phyloP scores from a whole-genome alignment of 208 protist genomes.

The Jaenimonas drosophilae region DNA sequence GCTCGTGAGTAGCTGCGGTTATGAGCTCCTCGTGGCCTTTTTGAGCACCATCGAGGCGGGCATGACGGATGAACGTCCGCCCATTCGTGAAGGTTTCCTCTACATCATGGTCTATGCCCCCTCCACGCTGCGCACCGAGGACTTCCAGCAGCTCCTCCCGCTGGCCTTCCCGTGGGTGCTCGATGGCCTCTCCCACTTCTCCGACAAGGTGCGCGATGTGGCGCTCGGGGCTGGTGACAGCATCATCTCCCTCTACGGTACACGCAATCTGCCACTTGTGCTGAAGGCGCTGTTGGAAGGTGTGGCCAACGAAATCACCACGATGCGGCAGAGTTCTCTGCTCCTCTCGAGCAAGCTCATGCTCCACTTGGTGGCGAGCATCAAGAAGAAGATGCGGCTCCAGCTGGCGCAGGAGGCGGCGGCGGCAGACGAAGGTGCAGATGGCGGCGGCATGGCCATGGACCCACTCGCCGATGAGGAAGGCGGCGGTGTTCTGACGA shows the following conservation, averaged over 20 bases:
- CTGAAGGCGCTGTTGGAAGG: constrained; percentile 73
- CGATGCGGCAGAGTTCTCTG: constrained; percentile 84
- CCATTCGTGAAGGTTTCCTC: constrained; percentile 87
- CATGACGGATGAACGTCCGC: constrained; percentile 74
- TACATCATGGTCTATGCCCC: constrained; percentile 90
- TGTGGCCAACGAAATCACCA: constrained; percentile 75
- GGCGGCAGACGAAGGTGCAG: constrained; percentile 14
- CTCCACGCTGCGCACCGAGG: constrained; percentile 47
- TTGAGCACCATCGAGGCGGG: constrained; percentile 49
- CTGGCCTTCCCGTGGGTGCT: constrained; percentile 83
- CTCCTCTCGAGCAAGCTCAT: constrained; percentile 84
- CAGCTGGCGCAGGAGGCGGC: constrained; percentile 24
- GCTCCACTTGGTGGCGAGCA: constrained; percentile 76
- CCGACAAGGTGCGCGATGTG: constrained; percentile 82
- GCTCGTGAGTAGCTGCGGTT: constrained; percentile 69
- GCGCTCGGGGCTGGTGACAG: constrained; percentile 79
- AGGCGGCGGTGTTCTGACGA: constrained; percentile 31
- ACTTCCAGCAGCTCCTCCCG: constrained; percentile 75
- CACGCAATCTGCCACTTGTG: constrained; percentile 69
- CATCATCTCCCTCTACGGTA: constrained; percentile 87
- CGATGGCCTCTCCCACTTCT: constrained; percentile 85
- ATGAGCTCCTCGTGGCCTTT: constrained; percentile 50
- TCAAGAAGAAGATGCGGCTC: constrained; percentile 81
- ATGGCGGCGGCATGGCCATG: constrained; percentile 10
- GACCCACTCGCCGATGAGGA: constrained; percentile 14